phyloP scores from a whole-genome alignment of 2,329 filamentous ascomycete genomes.

The Acarospora socialis region DNA sequence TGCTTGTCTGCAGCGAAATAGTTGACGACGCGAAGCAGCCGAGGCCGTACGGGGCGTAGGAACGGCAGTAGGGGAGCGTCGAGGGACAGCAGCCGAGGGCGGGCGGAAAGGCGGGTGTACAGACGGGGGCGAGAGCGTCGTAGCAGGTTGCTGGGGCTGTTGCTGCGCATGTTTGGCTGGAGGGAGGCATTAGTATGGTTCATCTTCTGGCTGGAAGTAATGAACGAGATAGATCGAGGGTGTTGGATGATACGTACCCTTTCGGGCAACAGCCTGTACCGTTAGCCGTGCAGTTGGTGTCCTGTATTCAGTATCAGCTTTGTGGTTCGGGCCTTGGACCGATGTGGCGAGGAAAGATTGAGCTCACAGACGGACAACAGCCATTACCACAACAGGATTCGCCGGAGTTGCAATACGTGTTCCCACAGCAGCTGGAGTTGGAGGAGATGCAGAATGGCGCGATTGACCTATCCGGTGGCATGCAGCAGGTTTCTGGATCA shows the following conservation, averaged over 20 bases:
- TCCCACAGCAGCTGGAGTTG: conserved; percentile 6
- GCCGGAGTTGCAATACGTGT: conserved; percentile 5
- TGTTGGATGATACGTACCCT: too few relatives aligned
- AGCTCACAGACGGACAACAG: conserved; percentile 10
- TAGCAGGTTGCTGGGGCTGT: conserved; percentile 7
- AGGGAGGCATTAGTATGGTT: too few relatives aligned
- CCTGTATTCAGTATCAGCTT: neutral
- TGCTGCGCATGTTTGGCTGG: conserved; percentile 3
- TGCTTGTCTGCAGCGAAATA: neutral
- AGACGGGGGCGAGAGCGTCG: conserved; percentile 7
- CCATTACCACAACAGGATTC: conserved; percentile 10
- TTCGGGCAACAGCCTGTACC: conserved; percentile 9
- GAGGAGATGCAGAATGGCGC: conserved; percentile 8
- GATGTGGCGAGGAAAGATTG: too few relatives aligned
- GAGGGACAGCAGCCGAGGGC: conserved; percentile 7
- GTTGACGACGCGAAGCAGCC: conserved; percentile 8
- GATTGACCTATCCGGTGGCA: neutral
- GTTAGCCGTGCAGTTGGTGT: conserved; percentile 5
- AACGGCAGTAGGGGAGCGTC: conserved; percentile 4
- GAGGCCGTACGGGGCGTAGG: conserved; percentile 1
- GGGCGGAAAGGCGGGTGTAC: conserved; percentile 1
- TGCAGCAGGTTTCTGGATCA: conserved; percentile 9
- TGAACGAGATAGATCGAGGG: too few relatives aligned
- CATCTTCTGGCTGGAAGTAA: too few relatives aligned
- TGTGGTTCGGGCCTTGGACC: neutral